A percentile compares a stretch with the other conserved stretches of the same genome.
phyloP scores from a whole-genome alignment of 352 stramenopile genomes.

The Hyaloperonospora brassicae region DNA sequence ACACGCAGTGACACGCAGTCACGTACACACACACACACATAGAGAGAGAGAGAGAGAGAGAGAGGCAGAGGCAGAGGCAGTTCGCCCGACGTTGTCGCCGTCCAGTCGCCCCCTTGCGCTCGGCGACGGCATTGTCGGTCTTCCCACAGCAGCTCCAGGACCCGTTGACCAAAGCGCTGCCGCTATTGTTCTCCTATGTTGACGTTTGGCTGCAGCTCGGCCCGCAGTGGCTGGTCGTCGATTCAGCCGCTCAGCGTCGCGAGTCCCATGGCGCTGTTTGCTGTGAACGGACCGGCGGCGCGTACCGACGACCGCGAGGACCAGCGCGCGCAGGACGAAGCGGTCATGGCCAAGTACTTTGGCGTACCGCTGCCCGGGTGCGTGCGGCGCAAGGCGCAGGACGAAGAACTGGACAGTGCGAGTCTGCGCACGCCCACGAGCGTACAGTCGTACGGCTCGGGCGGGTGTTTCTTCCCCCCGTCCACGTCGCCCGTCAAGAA shows the following conservation, averaged over 20 bases:
- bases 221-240: conserved; percentile 44
- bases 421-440: conserved; percentile 54
- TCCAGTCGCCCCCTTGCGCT: too few relatives aligned
- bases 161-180: too few relatives aligned
- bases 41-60: too few relatives aligned
- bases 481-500: conserved; percentile 64
- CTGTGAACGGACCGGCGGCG: conserved; percentile 1
- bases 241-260: conserved; percentile 47
- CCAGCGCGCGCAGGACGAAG: conserved; percentile 26
- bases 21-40: too few relatives aligned
- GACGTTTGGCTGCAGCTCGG: conserved; percentile 30
- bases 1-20: too few relatives aligned
- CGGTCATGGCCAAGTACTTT: conserved; percentile 36
- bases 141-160: too few relatives aligned
- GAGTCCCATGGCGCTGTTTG: too few relatives aligned
- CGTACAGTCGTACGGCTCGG: conserved; percentile 26
- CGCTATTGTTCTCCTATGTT: too few relatives aligned
- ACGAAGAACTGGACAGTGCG: conserved; percentile 10
- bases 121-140: too few relatives aligned
- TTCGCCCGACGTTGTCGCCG: neutral
- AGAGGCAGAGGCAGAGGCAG: neutral
- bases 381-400: conserved; percentile 15
- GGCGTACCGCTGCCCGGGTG: conserved; percentile 25
- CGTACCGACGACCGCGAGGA: conserved; percentile 28
- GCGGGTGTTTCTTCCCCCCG: conserved; percentile 25